phyloP scores from a whole-genome alignment of 2,329 filamentous ascomycete genomes.

The Fusarium albosuccineum region DNA sequence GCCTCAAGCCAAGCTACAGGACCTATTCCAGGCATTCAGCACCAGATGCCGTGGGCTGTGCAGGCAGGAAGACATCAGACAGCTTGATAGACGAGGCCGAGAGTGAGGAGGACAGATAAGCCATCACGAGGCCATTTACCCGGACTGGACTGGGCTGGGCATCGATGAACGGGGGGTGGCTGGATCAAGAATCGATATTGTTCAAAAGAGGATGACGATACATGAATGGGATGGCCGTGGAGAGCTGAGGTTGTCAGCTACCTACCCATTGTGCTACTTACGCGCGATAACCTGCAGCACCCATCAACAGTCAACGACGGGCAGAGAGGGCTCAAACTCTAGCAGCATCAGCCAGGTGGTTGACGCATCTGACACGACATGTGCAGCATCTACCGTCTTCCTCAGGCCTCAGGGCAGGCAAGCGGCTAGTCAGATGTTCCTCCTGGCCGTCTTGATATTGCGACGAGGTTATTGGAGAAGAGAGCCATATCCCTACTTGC shows the following conservation, averaged over 20 bases:
- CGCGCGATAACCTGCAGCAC: slow-evolving; percentile 9
- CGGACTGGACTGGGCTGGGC: slow-evolving; percentile 1
- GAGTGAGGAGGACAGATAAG: slow-evolving; percentile 24
- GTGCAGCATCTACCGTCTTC: slow-evolving; percentile 5
- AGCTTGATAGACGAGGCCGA: background rate
- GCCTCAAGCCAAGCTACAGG: background rate
- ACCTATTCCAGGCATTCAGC: no score
- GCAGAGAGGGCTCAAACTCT: no score
- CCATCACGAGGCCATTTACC: slow-evolving; percentile 29
- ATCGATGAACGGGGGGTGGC: slow-evolving; percentile 24
- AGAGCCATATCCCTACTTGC: no score
- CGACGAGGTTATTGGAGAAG: no score
- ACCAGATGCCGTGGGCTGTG: no score
- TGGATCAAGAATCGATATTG: slow-evolving; percentile 12
- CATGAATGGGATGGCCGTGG: background rate
- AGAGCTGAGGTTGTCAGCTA: no score
- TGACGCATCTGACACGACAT: slow-evolving; percentile 10
- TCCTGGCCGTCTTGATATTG: no score
- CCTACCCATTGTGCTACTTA: background rate
- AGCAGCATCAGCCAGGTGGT: background rate
- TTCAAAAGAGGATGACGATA: no score
- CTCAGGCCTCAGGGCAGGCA: slow-evolving; percentile 3
- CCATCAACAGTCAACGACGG: no score
- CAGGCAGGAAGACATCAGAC: background rate
- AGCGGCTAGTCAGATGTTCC: background rate